phyloP scores from a whole-genome alignment of 78 protist species.

The Abeoforma whisleri region DNA sequence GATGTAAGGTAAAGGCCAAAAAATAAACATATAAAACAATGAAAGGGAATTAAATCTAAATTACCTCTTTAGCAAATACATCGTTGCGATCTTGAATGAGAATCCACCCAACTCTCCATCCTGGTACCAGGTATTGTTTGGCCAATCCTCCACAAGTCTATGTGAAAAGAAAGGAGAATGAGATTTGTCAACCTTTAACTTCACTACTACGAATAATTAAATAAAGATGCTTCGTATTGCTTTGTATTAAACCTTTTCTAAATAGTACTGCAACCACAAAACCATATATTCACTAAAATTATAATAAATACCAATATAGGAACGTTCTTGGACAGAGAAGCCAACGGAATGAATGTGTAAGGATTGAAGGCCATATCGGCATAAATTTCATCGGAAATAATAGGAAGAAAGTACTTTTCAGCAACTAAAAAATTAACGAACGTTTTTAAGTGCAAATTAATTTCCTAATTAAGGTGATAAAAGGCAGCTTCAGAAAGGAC shows the following conservation, averaged over 20 bases:
- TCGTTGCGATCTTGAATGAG: slow-evolving; percentile 59
- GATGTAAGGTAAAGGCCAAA: background rate
- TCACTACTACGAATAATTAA: too few relatives aligned
- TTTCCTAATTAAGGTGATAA: background rate
- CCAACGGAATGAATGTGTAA: background rate
- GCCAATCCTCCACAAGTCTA: slow-evolving; percentile 85
- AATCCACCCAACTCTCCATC: slow-evolving; percentile 89
- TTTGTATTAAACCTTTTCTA: too few relatives aligned
- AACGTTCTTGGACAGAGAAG: background rate
- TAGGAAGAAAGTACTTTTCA: slow-evolving; percentile 63
- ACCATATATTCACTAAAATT: too few relatives aligned
- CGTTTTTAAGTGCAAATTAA: background rate
- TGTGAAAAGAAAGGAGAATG: too few relatives aligned
- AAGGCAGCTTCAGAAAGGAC: background rate
- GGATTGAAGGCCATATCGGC: slow-evolving; percentile 60
- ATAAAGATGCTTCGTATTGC: too few relatives aligned
- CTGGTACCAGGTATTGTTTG: slow-evolving; percentile 81
- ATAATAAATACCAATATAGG: slow-evolving; percentile 17
- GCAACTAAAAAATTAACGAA: slow-evolving; percentile 60
- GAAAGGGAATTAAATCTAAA: too few relatives aligned
- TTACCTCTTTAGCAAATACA: slow-evolving; percentile 39
- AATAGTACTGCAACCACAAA: too few relatives aligned
- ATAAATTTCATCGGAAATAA: slow-evolving; percentile 85
- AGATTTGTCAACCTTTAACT: too few relatives aligned
- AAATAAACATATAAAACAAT: background rate